Evolutionary conservation across 2,329 filamentous ascomycete species (phyloP).

Genomic region (Colletotrichum higginsianum): DNA sequence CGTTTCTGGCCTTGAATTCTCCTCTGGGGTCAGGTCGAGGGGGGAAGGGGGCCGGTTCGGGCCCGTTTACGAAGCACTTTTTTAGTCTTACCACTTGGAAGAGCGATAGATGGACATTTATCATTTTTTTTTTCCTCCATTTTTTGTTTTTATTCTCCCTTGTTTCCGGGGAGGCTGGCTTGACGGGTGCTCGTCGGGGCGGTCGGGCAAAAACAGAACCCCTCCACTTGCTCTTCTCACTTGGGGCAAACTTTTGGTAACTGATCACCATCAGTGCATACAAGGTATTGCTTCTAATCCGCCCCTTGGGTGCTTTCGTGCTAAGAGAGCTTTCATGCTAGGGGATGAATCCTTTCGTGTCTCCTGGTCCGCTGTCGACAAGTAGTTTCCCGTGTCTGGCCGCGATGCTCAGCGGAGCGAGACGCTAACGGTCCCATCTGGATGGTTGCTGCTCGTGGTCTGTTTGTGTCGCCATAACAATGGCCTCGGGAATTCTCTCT

Average conservation of each 20-base stretch:
- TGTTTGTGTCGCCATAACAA: too few species aligned
- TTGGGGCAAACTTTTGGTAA: background rate
- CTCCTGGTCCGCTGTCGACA: too few species aligned
- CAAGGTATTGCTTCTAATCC: background rate
- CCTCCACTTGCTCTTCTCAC: background rate
- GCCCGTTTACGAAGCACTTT: constrained; percentile 10
- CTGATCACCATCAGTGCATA: constrained; percentile 2
- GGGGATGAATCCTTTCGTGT: too few species aligned
- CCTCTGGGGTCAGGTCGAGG: background rate
- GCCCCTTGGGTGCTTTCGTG: too few species aligned
- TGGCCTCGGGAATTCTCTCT: too few species aligned
- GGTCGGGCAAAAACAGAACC: background rate
- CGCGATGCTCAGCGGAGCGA: too few species aligned
- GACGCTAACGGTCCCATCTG: too few species aligned
- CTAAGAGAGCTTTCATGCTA: too few species aligned
- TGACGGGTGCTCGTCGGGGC: constrained; percentile 12
- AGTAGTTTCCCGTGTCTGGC: too few species aligned
- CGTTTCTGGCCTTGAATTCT: constrained; percentile 11
- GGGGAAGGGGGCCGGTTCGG: background rate
- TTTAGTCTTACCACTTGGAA: background rate
- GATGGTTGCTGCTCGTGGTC: too few species aligned
- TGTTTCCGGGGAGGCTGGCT: constrained; percentile 10
- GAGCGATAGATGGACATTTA: constrained; percentile 17
- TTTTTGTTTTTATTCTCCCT: background rate
- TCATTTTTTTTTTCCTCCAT: background rate